These are phyloP conservation scores for Phylloporus sp. DNA, from an alignment of 768 basidiomycete genomes.

Conservation along the genomic window DNA sequence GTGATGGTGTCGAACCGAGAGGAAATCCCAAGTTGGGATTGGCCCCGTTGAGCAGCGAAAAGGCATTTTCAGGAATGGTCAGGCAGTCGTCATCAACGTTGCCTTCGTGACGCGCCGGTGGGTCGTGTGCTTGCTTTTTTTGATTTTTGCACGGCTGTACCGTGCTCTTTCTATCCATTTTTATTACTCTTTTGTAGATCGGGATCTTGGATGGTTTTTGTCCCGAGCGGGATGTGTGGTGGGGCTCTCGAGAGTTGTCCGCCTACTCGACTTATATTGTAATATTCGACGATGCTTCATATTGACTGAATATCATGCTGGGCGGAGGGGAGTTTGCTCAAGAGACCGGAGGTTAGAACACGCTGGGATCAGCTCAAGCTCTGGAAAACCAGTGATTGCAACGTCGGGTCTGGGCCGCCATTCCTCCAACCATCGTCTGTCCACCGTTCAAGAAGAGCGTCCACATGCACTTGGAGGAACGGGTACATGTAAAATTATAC, in stretches of 20 bases:
- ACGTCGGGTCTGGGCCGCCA: no score
- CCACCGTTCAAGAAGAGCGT: conserved; percentile 96
- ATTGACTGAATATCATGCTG: no score
- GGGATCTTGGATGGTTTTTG: background rate
- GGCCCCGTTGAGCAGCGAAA: conserved; percentile 36
- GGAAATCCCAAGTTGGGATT: conserved; percentile 36
- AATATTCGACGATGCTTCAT: no score
- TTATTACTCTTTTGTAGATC: background rate
- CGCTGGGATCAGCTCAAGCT: no score
- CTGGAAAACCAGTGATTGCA: no score
- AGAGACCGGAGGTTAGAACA: no score
- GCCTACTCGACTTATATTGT: no score
- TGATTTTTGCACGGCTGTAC: no score
- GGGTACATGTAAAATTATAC: conserved; percentile 93
- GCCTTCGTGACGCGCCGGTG: conserved; percentile 11
- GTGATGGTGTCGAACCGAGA: conserved; percentile 19
- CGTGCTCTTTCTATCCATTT: no score
- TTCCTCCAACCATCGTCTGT: conserved; percentile 85
- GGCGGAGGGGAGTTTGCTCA: no score
- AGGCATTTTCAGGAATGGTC: conserved; percentile 24
- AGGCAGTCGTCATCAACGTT: conserved; percentile 18
- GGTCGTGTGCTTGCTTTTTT: conserved; percentile 13
- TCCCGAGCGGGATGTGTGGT: no score
- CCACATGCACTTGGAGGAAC: conserved; percentile 85
- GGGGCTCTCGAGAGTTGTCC: no score